Percentiles rank a stretch among this genome's conserved stretches.
Conservation (phyloP, 176 grass and related monocot species). For the Raddia guianensis region DNA sequence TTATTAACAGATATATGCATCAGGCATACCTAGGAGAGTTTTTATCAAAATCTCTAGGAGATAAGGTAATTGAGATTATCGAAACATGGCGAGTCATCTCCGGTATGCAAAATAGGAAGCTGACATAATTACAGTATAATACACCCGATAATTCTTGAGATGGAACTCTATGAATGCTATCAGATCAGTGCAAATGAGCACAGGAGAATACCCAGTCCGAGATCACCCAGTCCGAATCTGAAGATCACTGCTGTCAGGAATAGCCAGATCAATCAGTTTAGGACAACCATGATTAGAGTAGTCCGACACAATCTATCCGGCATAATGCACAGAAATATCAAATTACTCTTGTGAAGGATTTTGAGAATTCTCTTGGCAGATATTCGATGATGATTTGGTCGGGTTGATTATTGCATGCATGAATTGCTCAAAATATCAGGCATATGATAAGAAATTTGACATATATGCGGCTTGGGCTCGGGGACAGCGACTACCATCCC, state of each 20-base stretch:
- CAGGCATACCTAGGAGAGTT: constrained; percentile 69
- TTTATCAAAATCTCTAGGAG: constrained; percentile 66
- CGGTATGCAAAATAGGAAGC: constrained; percentile 46
- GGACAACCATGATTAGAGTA: neutral
- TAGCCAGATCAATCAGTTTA: constrained; percentile 4
- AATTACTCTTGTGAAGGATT: constrained; percentile 42
- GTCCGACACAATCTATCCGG: neutral
- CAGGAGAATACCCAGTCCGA: constrained; percentile 6
- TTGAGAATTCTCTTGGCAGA: constrained; percentile 47
- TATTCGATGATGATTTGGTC: constrained; percentile 53
- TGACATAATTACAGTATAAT: constrained; percentile 55
- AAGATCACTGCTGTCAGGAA: constrained; percentile 12
- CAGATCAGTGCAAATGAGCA: constrained; percentile 43
- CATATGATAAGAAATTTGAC: too few relatives aligned
- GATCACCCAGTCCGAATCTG: neutral
- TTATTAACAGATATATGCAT: constrained; percentile 20
- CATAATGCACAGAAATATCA: constrained; percentile 6
- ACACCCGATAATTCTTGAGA: constrained; percentile 32
- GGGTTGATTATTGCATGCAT: constrained; percentile 58
- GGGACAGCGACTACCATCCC: too few relatives aligned
- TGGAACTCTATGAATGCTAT: neutral
- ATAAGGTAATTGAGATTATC: constrained; percentile 91
- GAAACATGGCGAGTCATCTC: constrained; percentile 92
- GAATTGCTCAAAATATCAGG: constrained; percentile 60
- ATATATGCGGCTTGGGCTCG: too few relatives aligned